A percentile compares a stretch with the other conserved stretches of the same genome.
phyloP scores from a whole-genome alignment of 2,329 filamentous ascomycete genomes.

The Chrysosporium keratinophilum region DNA sequence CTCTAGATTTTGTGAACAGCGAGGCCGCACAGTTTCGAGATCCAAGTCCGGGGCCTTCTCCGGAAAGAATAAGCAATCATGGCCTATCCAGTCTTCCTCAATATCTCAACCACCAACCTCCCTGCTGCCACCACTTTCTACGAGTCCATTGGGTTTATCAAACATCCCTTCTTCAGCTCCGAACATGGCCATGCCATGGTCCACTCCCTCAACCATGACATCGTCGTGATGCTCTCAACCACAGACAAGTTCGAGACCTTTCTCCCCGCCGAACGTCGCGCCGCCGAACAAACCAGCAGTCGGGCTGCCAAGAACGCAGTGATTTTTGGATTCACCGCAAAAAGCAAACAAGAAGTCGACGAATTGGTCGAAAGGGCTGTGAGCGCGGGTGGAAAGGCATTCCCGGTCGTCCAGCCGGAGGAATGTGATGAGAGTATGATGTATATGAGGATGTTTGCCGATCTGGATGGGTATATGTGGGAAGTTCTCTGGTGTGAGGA shows the following conservation, averaged over 20 bases:
- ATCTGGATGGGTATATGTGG: constrained; percentile 11
- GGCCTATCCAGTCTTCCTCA: constrained; percentile 13
- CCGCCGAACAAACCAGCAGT: not conserved
- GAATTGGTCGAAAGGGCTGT: constrained; percentile 4
- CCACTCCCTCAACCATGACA: constrained; percentile 10
- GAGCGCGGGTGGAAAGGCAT: constrained; percentile 2
- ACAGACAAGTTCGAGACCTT: constrained; percentile 11
- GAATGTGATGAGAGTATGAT: constrained; percentile 2
- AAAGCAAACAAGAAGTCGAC: constrained; percentile 10
- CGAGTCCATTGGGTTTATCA: constrained; percentile 16
- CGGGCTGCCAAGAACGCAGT: constrained; percentile 6
- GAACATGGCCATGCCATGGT: constrained; percentile 10
- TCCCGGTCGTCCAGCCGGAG: not conserved
- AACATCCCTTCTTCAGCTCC: constrained; percentile 16
- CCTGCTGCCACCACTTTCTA: constrained; percentile 15
- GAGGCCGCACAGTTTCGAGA: not conserved
- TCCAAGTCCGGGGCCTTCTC: not conserved
- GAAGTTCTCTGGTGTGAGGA: constrained; percentile 3
- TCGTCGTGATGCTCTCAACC: constrained; percentile 16
- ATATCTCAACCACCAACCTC: constrained; percentile 15
- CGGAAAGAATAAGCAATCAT: not conserved
- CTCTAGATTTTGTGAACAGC: too few species aligned
- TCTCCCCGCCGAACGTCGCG: constrained; percentile 5
- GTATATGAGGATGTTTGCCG: constrained; percentile 2
- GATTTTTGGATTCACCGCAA: constrained; percentile 8